A percentile compares a stretch with the other conserved stretches of the same genome.
Conservation (phyloP, 1,139 yeast species). For the Diutina rugosa region DNA sequence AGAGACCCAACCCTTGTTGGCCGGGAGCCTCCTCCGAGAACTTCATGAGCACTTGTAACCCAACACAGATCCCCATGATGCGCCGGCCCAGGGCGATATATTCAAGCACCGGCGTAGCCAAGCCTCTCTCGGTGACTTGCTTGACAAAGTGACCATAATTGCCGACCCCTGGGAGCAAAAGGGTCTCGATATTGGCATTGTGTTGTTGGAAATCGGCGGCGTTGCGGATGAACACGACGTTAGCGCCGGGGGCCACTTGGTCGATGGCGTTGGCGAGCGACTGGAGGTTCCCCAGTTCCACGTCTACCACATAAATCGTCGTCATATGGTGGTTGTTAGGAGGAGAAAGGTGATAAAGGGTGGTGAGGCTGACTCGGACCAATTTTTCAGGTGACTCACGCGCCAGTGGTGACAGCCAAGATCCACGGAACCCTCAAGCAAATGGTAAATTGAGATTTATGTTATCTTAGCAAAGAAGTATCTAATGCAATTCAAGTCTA, state of each 20-base stretch:
- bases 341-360: background rate
- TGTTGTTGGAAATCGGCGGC: constrained; percentile 17
- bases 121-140: constrained; percentile 46
- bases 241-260: constrained; percentile 45
- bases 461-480: too few relatives aligned
- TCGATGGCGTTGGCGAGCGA: constrained; percentile 81
- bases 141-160: constrained; percentile 88
- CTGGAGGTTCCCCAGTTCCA: constrained; percentile 89
- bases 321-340: background rate
- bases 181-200: constrained; percentile 35
- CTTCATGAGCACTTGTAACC: constrained; percentile 69
- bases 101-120: constrained; percentile 48
- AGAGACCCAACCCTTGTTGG: constrained; percentile 40
- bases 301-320: constrained; percentile 63
- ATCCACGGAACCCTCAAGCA: too few relatives aligned
- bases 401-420: background rate
- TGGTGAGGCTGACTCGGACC: background rate
- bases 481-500: too few relatives aligned
- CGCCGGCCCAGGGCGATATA: constrained; percentile 68
- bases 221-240: constrained; percentile 36
- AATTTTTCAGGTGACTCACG: background rate
- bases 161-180: constrained; percentile 90
- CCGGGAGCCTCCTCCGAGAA: constrained; percentile 66
- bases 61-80: constrained; percentile 95
- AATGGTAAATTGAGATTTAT: too few relatives aligned